Base-by-base conservation (phyloP, 2,329 filamentous ascomycete species). In the Xylaria sp. region DNA sequence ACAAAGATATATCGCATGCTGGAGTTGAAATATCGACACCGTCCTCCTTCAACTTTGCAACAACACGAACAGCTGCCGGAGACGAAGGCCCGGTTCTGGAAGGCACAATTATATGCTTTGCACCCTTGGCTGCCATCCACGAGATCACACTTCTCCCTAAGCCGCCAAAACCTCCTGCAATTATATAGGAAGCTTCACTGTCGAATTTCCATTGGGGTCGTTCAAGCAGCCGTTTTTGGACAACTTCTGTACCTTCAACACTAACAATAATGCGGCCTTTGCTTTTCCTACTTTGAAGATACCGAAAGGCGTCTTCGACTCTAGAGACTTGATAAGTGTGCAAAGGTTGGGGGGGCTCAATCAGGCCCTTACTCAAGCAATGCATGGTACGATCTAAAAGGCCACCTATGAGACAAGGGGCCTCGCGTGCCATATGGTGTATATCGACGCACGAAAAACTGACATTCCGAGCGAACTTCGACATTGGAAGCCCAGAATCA, bases 401-500 rank as follows among this genome's bases (percentile, higher is more conserved):
- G n/a, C n/a, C n/a, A n/a, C n/a, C n/a, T n/a, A n/a, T n/a, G n/a
- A n/a, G n/a, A n/a, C n/a, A n/a, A n/a, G n/a, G n/a, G n/a, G n/a
- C n/a, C n/a, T n/a, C n/a, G n/a, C n/a, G n/a, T n/a, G n/a, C n/a
- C n/a, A n/a, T n/a, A 32, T 8, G 6, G n/a, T 34, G 9, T 19
- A 74, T 51, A 61, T 75, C 73, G 1, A 74, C 57, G 1, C 68
- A 64, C 1, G 65, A 67, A 39, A 69, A 75, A 50, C 3, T 53
- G 19, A 74, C 66, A 30, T 73, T 73, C 36, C 60, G 65, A 4
- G 76, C 74, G 51, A 83, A 83, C 0, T 75, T 73, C 1, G 72
- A 65, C 80, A 83, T 82, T 4, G 79, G 77, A 2, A 83, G n/a
- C n/a, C n/a, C 67, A 2, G 73, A 75, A 42, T 81, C 79, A 32